Base-by-base conservation (phyloP, 495 filamentous ascomycete genomes). In the Penicillium desertorum region DNA sequence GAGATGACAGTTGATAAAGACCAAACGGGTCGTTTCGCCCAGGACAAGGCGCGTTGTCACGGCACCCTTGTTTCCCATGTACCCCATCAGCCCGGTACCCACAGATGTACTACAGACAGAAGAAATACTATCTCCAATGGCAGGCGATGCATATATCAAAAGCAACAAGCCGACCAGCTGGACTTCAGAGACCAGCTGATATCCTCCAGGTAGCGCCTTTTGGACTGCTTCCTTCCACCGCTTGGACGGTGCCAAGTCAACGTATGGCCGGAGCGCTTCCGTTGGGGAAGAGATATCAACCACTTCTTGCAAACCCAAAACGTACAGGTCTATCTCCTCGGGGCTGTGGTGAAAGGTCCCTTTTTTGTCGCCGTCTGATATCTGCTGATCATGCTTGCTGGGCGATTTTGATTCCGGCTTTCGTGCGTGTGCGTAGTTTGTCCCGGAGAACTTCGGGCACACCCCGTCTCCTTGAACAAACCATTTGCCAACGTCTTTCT, bases 21-120 rank as follows among this genome's bases (percentile, higher is more conserved):
- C 84, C 16, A 98, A 67, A 30, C 88, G 81, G 2, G 96, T 96
- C 0, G 92, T 91, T 62, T 98, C 93, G 4, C 95, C 95, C 16
- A 99, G 75, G 1, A 98, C 74, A 20, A 99, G 73, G 37, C 95
- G 85, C 39, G 89, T 88, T 11, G 84, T 83, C 8, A 93, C 87
- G 14, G 87, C 92, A 1, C 95, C 95, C 71, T 99, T 99, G 65
- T 99, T 99, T 5, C 94, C 95, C 79, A 96, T 84, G 59, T 95
- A 96, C 0, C 94, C 93, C 71, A 93, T 83, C 46, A 96, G 64
- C 1, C 94, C 92, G 0, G 95, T 97, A 3, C 91, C 92, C 5
- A 96, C 88, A 48, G 76, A 87, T 9, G 82, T 83, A 11, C 84
- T 90, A 63, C 88, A 91, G 49, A 96, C 84, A 32, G 86, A 88